A percentile compares a stretch with the other conserved stretches of the same genome.
phyloP scores from a whole-genome alignment of 805 yeast species.

The Saccharomycopsis oosterbeekiorum region DNA sequence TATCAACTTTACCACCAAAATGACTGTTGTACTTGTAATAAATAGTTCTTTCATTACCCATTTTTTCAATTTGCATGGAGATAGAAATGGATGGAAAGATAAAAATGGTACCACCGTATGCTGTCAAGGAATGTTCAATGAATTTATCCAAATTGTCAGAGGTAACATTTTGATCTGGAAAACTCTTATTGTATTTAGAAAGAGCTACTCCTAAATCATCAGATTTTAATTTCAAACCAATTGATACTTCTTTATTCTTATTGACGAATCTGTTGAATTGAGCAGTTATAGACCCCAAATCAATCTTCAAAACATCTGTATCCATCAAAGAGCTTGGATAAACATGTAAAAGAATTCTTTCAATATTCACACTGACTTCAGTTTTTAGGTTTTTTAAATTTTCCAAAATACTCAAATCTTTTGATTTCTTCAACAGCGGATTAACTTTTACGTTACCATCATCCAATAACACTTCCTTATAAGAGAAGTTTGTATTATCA shows the following conservation, averaged over 20 bases:
- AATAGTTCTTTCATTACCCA: conserved; percentile 39
- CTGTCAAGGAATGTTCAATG: conserved; percentile 42
- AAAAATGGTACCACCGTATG: conserved; percentile 73
- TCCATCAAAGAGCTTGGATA: conserved; percentile 81
- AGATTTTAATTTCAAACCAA: conserved; percentile 50
- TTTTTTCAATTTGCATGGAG: conserved; percentile 67
- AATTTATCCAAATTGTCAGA: conserved; percentile 44
- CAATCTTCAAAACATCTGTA: conserved; percentile 58
- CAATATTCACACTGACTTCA: conserved; percentile 52
- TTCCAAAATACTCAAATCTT: conserved; percentile 16
- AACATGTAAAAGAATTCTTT: conserved; percentile 47
- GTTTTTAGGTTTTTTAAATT: conserved; percentile 40
- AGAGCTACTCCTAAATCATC: conserved; percentile 59
- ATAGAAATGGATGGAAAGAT: conserved; percentile 68
- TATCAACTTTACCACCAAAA: conserved; percentile 84
- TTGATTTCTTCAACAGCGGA: not conserved
- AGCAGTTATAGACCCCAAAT: conserved; percentile 44
- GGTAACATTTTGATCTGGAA: conserved; percentile 39
- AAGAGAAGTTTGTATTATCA: conserved; percentile 63
- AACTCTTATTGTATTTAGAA: conserved; percentile 44
- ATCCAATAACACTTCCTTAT: conserved; percentile 51
- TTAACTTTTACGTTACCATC: conserved; percentile 41
- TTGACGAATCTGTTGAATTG: conserved; percentile 35
- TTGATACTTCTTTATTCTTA: conserved; percentile 24
- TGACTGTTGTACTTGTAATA: conserved; percentile 60